These are phyloP conservation scores for Microdochium bolleyi DNA, from an alignment of 2,329 filamentous ascomycete genomes.

Conservation along the genomic window DNA sequence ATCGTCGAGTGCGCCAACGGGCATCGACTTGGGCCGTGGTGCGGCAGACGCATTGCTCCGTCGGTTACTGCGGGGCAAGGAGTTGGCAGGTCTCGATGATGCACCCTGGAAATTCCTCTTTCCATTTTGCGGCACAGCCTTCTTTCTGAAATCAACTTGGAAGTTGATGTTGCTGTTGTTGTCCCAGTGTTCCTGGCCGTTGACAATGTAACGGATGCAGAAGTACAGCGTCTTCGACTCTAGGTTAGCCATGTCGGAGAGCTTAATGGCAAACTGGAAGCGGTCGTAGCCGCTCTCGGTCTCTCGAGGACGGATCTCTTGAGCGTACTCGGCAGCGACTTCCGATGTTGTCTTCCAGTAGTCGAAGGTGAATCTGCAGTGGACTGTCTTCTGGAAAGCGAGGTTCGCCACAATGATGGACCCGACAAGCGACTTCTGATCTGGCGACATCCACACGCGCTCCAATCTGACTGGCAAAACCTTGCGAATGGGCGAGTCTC, in stretches of 20 bases:
- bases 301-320: constrained; percentile 64
- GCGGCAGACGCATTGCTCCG: constrained; percentile 29
- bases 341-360: constrained; percentile 99
- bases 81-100: constrained; percentile 39
- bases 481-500: constrained; percentile 54
- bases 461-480: constrained; percentile 70
- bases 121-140: constrained; percentile 53
- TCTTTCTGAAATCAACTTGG: constrained; percentile 88
- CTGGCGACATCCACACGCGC: constrained; percentile 75
- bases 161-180: constrained; percentile 86
- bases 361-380: constrained; percentile 92
- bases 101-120: constrained; percentile 45
- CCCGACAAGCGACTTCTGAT: constrained; percentile 81
- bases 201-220: constrained; percentile 81
- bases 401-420: constrained; percentile 81
- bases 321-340: constrained; percentile 78
- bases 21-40: constrained; percentile 46
- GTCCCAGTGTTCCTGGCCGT: constrained; percentile 87
- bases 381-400: constrained; percentile 79
- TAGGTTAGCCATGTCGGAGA: constrained; percentile 84
- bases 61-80: constrained; percentile 62
- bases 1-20: constrained; percentile 56
- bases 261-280: constrained; percentile 90
- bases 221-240: constrained; percentile 90
- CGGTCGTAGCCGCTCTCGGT: constrained; percentile 66